These are phyloP conservation scores for Gautieria morchelliformis DNA, from an alignment of 768 basidiomycete genomes.

Conservation along the genomic window DNA sequence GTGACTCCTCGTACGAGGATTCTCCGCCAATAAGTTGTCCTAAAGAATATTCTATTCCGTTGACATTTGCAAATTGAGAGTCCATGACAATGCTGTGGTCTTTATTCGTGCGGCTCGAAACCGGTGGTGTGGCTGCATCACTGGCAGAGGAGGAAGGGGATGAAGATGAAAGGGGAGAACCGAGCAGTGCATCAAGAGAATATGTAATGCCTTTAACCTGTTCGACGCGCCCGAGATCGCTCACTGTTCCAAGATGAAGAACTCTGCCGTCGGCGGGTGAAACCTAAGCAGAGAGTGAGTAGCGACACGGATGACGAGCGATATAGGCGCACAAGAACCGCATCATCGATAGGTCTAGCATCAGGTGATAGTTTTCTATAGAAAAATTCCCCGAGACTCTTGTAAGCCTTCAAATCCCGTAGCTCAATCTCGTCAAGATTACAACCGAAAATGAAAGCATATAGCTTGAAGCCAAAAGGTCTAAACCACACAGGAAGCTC, in stretches of 20 bases:
- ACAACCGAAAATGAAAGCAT: slow-evolving; percentile 85
- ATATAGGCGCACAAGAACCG: slow-evolving; percentile 48
- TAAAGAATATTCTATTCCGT: slow-evolving; percentile 94
- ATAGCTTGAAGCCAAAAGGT: slow-evolving; percentile 81
- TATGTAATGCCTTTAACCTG: slow-evolving; percentile 98
- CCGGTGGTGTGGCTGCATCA: slow-evolving; percentile 11
- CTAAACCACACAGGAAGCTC: slow-evolving; percentile 93
- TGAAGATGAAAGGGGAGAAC: slow-evolving; percentile 37
- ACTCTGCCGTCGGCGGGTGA: slow-evolving; percentile 93
- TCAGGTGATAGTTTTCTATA: slow-evolving; percentile 81
- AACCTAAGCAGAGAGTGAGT: slow-evolving; percentile 36
- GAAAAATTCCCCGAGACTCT: slow-evolving; percentile 91
- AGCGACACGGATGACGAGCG: neutral
- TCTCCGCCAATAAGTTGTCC: slow-evolving; percentile 70
- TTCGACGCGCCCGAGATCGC: slow-evolving; percentile 67
- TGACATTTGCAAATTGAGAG: slow-evolving; percentile 89
- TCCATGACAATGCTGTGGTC: slow-evolving; percentile 67
- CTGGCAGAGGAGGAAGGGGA: slow-evolving; percentile 32
- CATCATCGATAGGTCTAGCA: slow-evolving; percentile 66
- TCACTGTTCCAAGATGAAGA: slow-evolving; percentile 83
- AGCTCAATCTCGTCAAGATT: slow-evolving; percentile 86
- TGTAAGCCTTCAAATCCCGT: slow-evolving; percentile 67
- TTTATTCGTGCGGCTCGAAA: slow-evolving; percentile 26
- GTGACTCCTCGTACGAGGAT: slow-evolving; percentile 14
- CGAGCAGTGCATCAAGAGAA: slow-evolving; percentile 87